phyloP scores from a whole-genome alignment of 148 eudicot genomes.

The Persicaria tinctoria region DNA sequence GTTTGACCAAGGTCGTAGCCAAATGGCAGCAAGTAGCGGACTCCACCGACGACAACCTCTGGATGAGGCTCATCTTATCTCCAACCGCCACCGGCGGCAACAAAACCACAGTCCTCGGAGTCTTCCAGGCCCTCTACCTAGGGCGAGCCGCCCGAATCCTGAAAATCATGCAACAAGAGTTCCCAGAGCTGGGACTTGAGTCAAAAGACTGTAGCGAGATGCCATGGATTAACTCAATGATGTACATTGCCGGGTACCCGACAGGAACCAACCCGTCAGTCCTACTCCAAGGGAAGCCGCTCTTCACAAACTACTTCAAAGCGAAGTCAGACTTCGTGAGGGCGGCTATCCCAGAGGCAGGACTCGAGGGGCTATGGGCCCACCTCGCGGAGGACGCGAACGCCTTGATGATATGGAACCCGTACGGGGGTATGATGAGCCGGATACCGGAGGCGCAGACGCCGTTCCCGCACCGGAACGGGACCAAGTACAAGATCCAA shows the following conservation, averaged over 20 bases:
- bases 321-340: constrained; percentile 12
- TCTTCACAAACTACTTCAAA: constrained; percentile 11
- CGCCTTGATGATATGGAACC: constrained; percentile 6
- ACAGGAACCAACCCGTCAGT: background rate
- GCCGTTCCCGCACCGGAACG: constrained; percentile 13
- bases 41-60: constrained; percentile 4
- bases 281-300: constrained; percentile 11
- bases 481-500: constrained; percentile 13
- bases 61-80: constrained; percentile 7
- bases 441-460: constrained; percentile 8
- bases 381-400: background rate
- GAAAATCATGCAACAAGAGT: constrained; percentile 1
- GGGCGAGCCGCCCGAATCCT: constrained; percentile 1
- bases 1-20: constrained; percentile 3
- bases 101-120: background rate
- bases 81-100: background rate
- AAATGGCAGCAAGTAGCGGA: constrained; percentile 15
- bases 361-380: constrained; percentile 1
- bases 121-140: constrained; percentile 4
- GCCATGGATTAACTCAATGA: constrained; percentile 14
- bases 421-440: constrained; percentile 16
- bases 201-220: constrained; percentile 13
- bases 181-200: constrained; percentile 13
- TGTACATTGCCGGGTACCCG: constrained; percentile 11
- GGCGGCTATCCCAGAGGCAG: background rate